These are phyloP conservation scores for Lentinula sp. DNA, from an alignment of 768 basidiomycete species.

Conservation along the genomic window DNA sequence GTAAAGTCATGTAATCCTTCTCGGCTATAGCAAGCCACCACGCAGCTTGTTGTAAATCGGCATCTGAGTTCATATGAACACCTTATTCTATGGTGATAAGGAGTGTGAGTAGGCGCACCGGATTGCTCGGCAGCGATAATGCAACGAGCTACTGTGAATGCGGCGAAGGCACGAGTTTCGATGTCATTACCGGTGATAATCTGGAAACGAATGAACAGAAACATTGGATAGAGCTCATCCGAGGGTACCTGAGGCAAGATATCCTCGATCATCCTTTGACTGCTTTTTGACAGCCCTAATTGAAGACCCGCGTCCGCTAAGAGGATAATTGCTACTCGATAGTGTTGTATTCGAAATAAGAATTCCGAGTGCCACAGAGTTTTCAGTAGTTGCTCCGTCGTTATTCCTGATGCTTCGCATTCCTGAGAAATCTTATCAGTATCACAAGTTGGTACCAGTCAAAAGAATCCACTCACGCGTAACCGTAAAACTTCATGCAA, in stretches of 20 bases:
- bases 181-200: conserved; percentile 65
- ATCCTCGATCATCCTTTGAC: conserved; percentile 61
- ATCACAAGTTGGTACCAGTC: not conserved
- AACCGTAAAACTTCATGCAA: conserved; percentile 41
- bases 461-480: conserved; percentile 27
- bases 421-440: conserved; percentile 32
- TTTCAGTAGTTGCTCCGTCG: conserved; percentile 61
- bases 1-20: conserved; percentile 52
- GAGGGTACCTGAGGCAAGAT: conserved; percentile 71
- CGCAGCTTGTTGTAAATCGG: conserved; percentile 49
- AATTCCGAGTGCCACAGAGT: conserved; percentile 81
- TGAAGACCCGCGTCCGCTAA: conserved; percentile 77
- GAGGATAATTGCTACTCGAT: conserved; percentile 63
- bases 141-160: conserved; percentile 69
- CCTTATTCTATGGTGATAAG: not conserved
- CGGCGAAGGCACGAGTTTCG: conserved; percentile 72
- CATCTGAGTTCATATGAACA: conserved; percentile 17
- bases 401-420: conserved; percentile 53
- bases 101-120: conserved; percentile 28
- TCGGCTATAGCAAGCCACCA: conserved; percentile 59
- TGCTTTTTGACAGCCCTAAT: conserved; percentile 67
- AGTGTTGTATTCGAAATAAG: conserved; percentile 57
- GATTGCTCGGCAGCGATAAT: conserved; percentile 53
- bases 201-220: conserved; percentile 24
- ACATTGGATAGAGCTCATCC: not conserved